Conservation (phyloP, 2,329 filamentous ascomycete genomes). For the Rhexocercosporidium sp. region DNA sequence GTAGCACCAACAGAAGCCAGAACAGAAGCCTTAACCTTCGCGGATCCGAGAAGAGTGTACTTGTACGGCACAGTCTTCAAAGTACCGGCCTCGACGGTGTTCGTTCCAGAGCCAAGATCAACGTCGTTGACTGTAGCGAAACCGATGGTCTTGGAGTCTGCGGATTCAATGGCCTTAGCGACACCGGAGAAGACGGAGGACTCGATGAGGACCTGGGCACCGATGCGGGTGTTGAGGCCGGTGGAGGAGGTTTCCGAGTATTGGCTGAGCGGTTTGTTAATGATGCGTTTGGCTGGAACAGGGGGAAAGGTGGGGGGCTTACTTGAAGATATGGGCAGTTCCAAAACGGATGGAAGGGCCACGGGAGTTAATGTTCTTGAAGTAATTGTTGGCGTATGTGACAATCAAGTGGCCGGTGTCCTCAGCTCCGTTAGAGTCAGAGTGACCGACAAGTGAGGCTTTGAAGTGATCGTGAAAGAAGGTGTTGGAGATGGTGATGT, state of each 20-base stretch:
- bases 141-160: conserved; percentile 44
- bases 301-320: conserved; percentile 22
- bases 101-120: conserved; percentile 52
- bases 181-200: conserved; percentile 56
- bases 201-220: conserved; percentile 62
- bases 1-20: conserved; percentile 44
- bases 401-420: conserved; percentile 67
- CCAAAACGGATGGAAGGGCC: conserved; percentile 69
- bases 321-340: conserved; percentile 66
- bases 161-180: conserved; percentile 50
- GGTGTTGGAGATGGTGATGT: conserved; percentile 58
- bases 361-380: conserved; percentile 67
- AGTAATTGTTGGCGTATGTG: conserved; percentile 72
- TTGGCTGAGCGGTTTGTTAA: neutral
- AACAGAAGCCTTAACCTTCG: conserved; percentile 25
- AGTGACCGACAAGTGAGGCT: conserved; percentile 64
- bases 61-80: conserved; percentile 57
- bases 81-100: conserved; percentile 56
- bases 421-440: conserved; percentile 60
- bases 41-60: conserved; percentile 46
- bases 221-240: conserved; percentile 61
- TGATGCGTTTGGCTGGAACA: neutral
- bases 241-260: conserved; percentile 52
- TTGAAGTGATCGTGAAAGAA: conserved; percentile 66
- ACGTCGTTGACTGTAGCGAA: conserved; percentile 52